Evolutionary conservation across 2,329 filamentous ascomycete species (phyloP).

Genomic region (Grosmannia serpens): DNA sequence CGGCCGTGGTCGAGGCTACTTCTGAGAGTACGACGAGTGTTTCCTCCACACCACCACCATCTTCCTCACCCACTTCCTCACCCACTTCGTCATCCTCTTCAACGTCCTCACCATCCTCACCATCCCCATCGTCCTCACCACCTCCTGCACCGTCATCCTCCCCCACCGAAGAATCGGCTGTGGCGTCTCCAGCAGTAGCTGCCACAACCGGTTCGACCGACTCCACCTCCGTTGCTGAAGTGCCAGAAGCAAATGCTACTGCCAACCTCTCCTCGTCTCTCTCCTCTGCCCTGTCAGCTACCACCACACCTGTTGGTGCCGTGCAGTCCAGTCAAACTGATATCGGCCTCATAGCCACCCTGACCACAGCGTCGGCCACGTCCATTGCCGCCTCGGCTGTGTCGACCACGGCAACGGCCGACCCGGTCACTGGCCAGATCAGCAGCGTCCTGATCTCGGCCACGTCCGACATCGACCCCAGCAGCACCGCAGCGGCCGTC

Average conservation of each 20-base stretch:
- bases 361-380: conserved; percentile 10
- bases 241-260: conserved; percentile 8
- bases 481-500: too few relatives aligned
- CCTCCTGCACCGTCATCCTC: neutral
- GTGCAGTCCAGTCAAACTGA: conserved; percentile 25
- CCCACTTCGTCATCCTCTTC: neutral
- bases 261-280: neutral
- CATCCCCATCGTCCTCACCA: neutral
- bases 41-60: neutral
- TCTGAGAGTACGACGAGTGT: conserved; percentile 24
- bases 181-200: neutral
- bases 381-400: neutral
- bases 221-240: neutral
- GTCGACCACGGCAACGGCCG: neutral
- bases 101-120: neutral
- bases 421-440: neutral
- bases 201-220: neutral
- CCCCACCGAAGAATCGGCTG: neutral
- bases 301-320: neutral
- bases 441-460: too few relatives aligned
- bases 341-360: conserved; percentile 19
- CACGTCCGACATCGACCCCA: too few relatives aligned
- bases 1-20: neutral
- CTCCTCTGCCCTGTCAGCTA: neutral
- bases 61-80: conserved; percentile 8